These are phyloP conservation scores for Globisporangium camurandrum DNA, from an alignment of 352 stramenopile species.

Conservation along the genomic window DNA sequence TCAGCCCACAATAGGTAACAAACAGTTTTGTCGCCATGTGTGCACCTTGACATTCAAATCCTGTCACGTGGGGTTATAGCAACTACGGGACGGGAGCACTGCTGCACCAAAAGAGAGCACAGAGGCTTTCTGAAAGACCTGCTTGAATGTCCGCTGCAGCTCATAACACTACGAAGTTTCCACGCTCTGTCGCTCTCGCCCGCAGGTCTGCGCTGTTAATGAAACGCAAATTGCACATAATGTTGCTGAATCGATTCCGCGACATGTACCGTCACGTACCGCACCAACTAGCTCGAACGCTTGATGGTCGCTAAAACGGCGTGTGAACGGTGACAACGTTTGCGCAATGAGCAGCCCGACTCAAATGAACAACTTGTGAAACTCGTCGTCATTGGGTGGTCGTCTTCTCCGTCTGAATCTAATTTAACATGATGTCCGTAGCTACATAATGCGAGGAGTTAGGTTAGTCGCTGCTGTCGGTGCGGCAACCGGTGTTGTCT, in stretches of 20 bases:
- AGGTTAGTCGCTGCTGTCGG: no score
- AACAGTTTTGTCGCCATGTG: neutral
- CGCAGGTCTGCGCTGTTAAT: constrained; percentile 6
- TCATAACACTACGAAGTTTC: constrained; percentile 10
- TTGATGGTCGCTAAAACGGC: no score
- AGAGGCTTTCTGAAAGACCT: neutral
- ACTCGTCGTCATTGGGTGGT: no score
- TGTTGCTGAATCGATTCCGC: constrained; percentile 1
- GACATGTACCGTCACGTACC: no score
- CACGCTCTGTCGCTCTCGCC: constrained; percentile 3
- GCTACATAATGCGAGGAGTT: no score
- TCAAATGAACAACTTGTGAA: no score
- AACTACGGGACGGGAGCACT: neutral
- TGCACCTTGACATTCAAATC: neutral
- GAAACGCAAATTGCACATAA: constrained; percentile 14
- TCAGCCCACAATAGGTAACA: neutral
- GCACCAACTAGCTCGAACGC: no score
- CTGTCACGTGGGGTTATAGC: neutral
- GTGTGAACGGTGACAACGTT: no score
- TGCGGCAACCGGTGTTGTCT: no score
- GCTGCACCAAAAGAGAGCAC: constrained; percentile 8
- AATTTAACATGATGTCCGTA: no score
- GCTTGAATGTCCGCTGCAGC: constrained; percentile 7
- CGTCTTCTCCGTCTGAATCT: no score
- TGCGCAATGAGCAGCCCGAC: no score